These are phyloP conservation scores for Fusarium nelsonii DNA, from an alignment of 2,329 filamentous ascomycete species.

Conservation along the genomic window DNA sequence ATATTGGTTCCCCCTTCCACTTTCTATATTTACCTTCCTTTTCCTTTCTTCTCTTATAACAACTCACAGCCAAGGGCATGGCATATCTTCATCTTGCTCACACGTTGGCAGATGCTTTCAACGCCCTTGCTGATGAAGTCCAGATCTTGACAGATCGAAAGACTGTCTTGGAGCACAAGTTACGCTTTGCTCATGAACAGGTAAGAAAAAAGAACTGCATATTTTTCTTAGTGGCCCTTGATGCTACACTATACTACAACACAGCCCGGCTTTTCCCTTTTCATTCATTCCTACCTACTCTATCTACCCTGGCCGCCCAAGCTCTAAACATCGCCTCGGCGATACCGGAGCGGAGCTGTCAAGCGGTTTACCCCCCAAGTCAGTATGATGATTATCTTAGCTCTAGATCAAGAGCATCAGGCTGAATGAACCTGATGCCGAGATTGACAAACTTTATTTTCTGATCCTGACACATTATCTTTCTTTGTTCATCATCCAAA, in stretches of 20 bases:
- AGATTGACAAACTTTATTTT: slow-evolving; percentile 70
- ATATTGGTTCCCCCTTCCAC: slow-evolving; percentile 23
- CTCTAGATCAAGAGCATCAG: slow-evolving; percentile 85
- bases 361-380: slow-evolving; percentile 18
- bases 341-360: slow-evolving; percentile 47
- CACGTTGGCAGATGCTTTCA: slow-evolving; percentile 73
- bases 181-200: slow-evolving; percentile 75
- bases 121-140: slow-evolving; percentile 73
- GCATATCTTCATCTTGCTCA: slow-evolving; percentile 60
- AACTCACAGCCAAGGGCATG: slow-evolving; percentile 50
- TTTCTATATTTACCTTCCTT: slow-evolving; percentile 18
- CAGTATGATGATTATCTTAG: slow-evolving; percentile 68
- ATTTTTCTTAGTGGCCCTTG: slow-evolving; percentile 9
- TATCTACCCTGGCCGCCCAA: slow-evolving; percentile 22
- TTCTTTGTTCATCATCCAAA: slow-evolving; percentile 4
- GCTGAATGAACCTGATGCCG: slow-evolving; percentile 59
- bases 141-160: slow-evolving; percentile 73
- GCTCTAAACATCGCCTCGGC: slow-evolving; percentile 36
- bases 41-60: slow-evolving; percentile 13
- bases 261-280: slow-evolving; percentile 25
- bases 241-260: background rate
- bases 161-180: slow-evolving; percentile 74
- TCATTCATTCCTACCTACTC: background rate
- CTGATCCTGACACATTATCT: slow-evolving; percentile 52
- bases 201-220: slow-evolving; percentile 56